These are phyloP conservation scores for Chlorella sorokiniana DNA, from an alignment of 139 green algal genomes.

Conservation along the genomic window DNA sequence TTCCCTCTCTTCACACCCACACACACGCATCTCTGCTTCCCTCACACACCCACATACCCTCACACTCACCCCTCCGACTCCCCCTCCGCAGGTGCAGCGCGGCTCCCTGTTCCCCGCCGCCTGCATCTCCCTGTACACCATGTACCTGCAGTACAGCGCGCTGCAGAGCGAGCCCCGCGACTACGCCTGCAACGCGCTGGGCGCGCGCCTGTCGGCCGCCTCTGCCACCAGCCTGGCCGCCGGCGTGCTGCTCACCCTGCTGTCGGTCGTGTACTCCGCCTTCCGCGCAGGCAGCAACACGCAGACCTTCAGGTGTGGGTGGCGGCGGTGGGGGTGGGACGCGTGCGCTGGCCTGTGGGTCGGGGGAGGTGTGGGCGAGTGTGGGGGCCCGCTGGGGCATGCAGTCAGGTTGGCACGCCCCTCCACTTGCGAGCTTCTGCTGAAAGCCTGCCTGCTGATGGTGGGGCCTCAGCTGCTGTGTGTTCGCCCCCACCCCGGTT, in stretches of 20 bases:
- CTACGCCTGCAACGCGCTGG: slow-evolving; percentile 93
- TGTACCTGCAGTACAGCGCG: slow-evolving; percentile 90
- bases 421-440: too few species aligned
- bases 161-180: slow-evolving; percentile 84
- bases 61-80: neutral
- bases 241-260: slow-evolving; percentile 85
- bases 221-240: slow-evolving; percentile 77
- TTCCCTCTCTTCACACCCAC: neutral
- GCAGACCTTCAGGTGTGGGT: slow-evolving; percentile 65
- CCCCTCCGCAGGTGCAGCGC: slow-evolving; percentile 42
- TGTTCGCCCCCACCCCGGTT: neutral
- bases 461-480: neutral
- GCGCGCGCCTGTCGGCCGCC: slow-evolving; percentile 68
- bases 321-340: slow-evolving; percentile 22
- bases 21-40: neutral
- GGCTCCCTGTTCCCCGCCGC: slow-evolving; percentile 91
- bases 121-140: slow-evolving; percentile 85
- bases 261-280: slow-evolving; percentile 91
- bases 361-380: neutral
- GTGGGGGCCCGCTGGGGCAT: neutral
- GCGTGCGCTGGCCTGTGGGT: neutral
- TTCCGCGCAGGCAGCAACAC: slow-evolving; percentile 90
- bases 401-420: too few species aligned
- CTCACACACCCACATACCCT: neutral
- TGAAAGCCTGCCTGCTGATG: neutral